These are phyloP conservation scores for Amaranthus cruentus DNA, from an alignment of 148 eudicot genomes.

Conservation along the genomic window DNA sequence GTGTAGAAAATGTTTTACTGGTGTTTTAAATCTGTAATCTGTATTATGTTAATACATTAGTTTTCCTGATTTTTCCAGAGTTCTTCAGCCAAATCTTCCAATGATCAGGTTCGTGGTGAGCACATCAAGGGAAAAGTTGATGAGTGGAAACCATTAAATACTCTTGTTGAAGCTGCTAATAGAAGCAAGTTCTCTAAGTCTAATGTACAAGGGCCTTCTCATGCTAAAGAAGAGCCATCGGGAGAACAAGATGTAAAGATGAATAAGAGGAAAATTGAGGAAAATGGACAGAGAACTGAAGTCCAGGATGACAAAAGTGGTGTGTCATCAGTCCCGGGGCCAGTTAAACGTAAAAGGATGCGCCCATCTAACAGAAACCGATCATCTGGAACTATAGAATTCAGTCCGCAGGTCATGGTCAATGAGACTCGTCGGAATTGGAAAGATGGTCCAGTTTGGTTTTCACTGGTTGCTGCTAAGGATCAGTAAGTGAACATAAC, in stretches of 20 bases:
- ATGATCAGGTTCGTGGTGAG: conserved; percentile 37
- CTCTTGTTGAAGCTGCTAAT: conserved; percentile 85
- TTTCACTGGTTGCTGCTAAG: conserved; percentile 67
- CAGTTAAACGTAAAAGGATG: conserved; percentile 49
- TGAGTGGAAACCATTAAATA: conserved; percentile 81
- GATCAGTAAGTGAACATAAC: conserved; percentile 51
- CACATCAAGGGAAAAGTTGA: conserved; percentile 53
- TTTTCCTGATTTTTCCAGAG: conserved; percentile 36
- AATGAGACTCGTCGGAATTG: conserved; percentile 34
- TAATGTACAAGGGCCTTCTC: conserved; percentile 49
- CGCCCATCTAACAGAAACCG: conserved; percentile 36
- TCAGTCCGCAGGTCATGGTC: conserved; percentile 34
- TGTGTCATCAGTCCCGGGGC: conserved; percentile 24
- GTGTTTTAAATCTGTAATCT: conserved; percentile 7
- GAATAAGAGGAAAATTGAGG: conserved; percentile 42
- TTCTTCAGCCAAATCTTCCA: conserved; percentile 49
- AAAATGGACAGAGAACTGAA: conserved; percentile 36
- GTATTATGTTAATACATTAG: background rate
- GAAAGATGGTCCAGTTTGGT: conserved; percentile 72
- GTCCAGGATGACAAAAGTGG: conserved; percentile 42
- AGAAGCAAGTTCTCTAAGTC: conserved; percentile 69
- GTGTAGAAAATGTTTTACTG: background rate
- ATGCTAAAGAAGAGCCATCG: conserved; percentile 41
- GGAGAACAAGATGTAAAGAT: conserved; percentile 33
- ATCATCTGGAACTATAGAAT: conserved; percentile 33